Conservation (phyloP, 768 basidiomycete genomes). For the Sporobolomyces pararoseus region DNA sequence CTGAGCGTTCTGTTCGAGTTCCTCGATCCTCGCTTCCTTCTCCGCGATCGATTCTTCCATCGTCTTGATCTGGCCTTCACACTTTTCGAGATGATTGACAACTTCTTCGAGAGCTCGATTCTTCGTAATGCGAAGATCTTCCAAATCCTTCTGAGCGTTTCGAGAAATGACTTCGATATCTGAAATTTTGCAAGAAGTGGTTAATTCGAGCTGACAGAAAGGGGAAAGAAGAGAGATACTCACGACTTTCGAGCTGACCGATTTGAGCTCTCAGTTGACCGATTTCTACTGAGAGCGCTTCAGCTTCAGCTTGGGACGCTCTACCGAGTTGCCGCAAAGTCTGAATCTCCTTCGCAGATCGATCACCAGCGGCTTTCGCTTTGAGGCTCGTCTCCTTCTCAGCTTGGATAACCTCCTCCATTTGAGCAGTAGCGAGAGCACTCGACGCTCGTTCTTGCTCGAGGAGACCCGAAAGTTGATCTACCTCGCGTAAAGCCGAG, state of each 20-base stretch:
- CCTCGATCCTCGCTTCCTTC: conserved; percentile 4
- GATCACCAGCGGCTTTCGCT: conserved; percentile 17
- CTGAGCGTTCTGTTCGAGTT: conserved; percentile 30
- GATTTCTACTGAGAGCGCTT: conserved; percentile 7
- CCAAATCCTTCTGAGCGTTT: neutral
- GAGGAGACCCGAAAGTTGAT: neutral
- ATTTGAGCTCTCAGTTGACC: neutral
- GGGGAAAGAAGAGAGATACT: neutral
- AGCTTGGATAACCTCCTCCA: conserved; percentile 2
- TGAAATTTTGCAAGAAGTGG: neutral
- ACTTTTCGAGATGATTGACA: neutral
- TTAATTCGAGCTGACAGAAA: neutral
- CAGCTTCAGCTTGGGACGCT: conserved; percentile 24
- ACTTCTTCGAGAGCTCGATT: neutral
- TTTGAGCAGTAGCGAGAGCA: neutral
- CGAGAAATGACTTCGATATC: neutral
- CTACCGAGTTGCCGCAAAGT: conserved; percentile 24
- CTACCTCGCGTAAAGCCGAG: neutral
- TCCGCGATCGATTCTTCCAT: neutral
- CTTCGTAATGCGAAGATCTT: neutral
- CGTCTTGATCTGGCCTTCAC: neutral
- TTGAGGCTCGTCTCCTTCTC: conserved; percentile 12
- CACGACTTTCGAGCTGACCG: conserved; percentile 10
- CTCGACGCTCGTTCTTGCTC: neutral
- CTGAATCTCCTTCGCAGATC: conserved; percentile 31